Percentiles rank a stretch among this genome's conserved stretches.
Conservation (phyloP, 305 asterid genomes). For the Solanum hybrid region DNA sequence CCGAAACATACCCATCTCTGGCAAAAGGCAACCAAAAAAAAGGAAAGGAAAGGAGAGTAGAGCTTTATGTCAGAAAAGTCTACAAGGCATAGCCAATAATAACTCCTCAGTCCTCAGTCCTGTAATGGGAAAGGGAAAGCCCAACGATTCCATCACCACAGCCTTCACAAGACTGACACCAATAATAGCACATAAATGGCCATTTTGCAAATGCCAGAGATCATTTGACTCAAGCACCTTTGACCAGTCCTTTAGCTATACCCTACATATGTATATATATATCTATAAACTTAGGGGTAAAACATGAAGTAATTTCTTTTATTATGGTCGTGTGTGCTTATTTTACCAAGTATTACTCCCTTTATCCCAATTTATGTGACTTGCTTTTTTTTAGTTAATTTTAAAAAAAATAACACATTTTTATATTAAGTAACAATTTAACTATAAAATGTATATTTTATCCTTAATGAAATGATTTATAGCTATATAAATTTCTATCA, state of each 20-base stretch:
- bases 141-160: slow-evolving; percentile 5
- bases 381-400: no score
- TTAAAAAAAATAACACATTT: no score
- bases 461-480: no score
- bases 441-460: no score
- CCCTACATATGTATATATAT: slow-evolving; percentile 9
- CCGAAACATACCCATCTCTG: neutral
- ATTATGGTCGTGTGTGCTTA: neutral
- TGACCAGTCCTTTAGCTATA: slow-evolving; percentile 27
- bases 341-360: neutral
- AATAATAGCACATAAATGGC: slow-evolving; percentile 54
- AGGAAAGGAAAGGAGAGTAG: neutral
- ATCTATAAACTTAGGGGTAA: neutral
- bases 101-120: slow-evolving; percentile 7
- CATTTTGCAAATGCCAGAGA: slow-evolving; percentile 34
- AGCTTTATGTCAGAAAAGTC: slow-evolving; percentile 9
- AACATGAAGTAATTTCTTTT: neutral
- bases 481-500: no score
- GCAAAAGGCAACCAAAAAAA: neutral
- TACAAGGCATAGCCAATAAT: slow-evolving; percentile 3
- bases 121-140: slow-evolving; percentile 1
- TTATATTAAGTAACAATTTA: no score
- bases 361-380: no score
- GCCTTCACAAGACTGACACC: slow-evolving; percentile 39
- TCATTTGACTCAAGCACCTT: slow-evolving; percentile 31